These are phyloP conservation scores for Talaromyces ruber DNA, from an alignment of 495 filamentous ascomycete genomes.

Conservation along the genomic window DNA sequence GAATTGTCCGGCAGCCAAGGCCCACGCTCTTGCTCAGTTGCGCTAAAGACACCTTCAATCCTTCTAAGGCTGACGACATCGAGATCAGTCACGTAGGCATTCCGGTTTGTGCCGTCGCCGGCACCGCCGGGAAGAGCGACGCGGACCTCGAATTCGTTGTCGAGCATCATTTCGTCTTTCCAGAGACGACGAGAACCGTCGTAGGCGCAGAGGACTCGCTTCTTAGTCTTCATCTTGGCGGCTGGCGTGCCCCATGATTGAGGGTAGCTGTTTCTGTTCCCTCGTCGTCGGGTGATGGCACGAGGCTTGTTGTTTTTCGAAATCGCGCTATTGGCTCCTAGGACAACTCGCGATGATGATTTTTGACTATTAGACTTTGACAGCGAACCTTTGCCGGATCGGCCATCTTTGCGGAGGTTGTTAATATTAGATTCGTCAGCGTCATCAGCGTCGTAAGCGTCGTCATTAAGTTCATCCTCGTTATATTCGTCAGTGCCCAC, in stretches of 20 bases:
- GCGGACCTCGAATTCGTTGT: conserved; percentile 88
- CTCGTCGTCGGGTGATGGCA: conserved; percentile 58
- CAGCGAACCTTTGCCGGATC: conserved; percentile 1
- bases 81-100: conserved; percentile 81
- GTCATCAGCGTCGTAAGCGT: conserved; percentile 40
- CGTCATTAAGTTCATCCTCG: conserved; percentile 54
- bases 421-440: conserved; percentile 1
- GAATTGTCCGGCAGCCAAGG: conserved; percentile 51
- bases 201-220: conserved; percentile 89
- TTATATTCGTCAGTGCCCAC: conserved; percentile 40
- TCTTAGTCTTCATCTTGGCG: conserved; percentile 94
- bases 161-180: conserved; percentile 99
- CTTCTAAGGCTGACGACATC: conserved; percentile 85
- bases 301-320: conserved; percentile 33
- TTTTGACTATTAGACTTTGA: not conserved
- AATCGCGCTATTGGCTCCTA: conserved; percentile 43
- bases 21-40: conserved; percentile 77
- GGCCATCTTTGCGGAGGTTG: not conserved
- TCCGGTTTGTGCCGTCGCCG: conserved; percentile 43
- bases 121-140: conserved; percentile 63
- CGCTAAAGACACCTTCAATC: conserved; percentile 67
- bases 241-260: conserved; percentile 83
- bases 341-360: conserved; percentile 27
- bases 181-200: conserved; percentile 80
- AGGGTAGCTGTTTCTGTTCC: conserved; percentile 87